A percentile compares a stretch with the other conserved stretches of the same genome.
Conservation (phyloP, 768 basidiomycete species). For the Lactifluus subvellereus region DNA sequence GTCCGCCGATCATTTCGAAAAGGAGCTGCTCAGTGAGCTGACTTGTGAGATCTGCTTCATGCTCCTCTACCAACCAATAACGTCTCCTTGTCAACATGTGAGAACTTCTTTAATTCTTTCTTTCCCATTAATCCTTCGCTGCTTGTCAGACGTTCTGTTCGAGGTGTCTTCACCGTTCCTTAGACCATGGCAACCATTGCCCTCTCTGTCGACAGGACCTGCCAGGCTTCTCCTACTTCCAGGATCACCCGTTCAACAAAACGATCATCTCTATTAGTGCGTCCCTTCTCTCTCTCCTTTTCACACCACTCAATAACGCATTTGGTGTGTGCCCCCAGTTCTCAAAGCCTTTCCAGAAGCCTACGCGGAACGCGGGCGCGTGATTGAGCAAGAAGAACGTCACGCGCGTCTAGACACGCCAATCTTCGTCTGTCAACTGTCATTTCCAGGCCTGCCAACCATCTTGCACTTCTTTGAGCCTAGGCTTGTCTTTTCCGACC, state of each 20-base stretch:
- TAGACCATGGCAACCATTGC: slow-evolving; percentile 79
- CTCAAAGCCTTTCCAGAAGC: slow-evolving; percentile 60
- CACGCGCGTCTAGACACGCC: slow-evolving; percentile 80
- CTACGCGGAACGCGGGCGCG: slow-evolving; percentile 57
- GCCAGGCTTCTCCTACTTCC: slow-evolving; percentile 71
- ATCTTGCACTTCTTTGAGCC: slow-evolving; percentile 93
- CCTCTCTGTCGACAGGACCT: slow-evolving; percentile 81
- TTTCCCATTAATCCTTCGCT: slow-evolving; percentile 9
- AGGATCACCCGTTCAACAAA: slow-evolving; percentile 73
- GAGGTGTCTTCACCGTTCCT: slow-evolving; percentile 81
- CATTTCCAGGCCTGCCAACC: slow-evolving; percentile 88
- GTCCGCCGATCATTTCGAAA: slow-evolving; percentile 43
- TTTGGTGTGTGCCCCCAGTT: slow-evolving; percentile 36
- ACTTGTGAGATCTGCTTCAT: slow-evolving; percentile 90
- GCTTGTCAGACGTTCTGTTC: slow-evolving; percentile 78
- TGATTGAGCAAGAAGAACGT: slow-evolving; percentile 71
- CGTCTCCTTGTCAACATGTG: slow-evolving; percentile 94
- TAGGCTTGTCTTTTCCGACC: slow-evolving; percentile 35
- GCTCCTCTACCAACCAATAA: slow-evolving; percentile 79
- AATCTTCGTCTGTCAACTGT: slow-evolving; percentile 84
- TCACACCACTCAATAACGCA: slow-evolving; percentile 3
- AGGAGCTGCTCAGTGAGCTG: slow-evolving; percentile 61
- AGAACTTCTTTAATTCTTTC: slow-evolving; percentile 29
- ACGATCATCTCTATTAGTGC: slow-evolving; percentile 62
- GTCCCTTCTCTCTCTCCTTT: background rate